Conservation (phyloP, 257 asterid genomes). For the Plantago elongata region DNA sequence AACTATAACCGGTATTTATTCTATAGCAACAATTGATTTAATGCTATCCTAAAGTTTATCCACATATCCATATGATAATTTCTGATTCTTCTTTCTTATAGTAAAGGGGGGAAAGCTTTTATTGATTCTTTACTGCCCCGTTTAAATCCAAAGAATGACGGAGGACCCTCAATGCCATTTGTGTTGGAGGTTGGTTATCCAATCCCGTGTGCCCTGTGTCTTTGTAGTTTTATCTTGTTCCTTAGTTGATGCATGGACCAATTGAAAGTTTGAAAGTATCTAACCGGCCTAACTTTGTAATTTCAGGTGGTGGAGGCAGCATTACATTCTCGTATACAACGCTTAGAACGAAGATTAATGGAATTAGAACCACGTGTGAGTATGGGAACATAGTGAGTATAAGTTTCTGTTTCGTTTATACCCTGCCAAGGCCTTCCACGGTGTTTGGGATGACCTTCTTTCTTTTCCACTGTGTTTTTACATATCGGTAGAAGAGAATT, state of each 20-base stretch:
- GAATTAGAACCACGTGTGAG: constrained; percentile 94
- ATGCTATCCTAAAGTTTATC: constrained; percentile 5
- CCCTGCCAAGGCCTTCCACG: constrained; percentile 6
- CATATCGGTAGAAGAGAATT: background rate
- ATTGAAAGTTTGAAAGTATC: constrained; percentile 22
- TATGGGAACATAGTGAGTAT: constrained; percentile 38
- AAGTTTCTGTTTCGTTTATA: constrained; percentile 4
- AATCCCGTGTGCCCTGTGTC: background rate
- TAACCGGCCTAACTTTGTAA: constrained; percentile 21
- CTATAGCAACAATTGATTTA: constrained; percentile 11
- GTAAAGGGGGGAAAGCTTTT: constrained; percentile 96
- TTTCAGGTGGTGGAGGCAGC: constrained; percentile 99
- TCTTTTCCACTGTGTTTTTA: constrained; percentile 1
- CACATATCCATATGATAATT: constrained; percentile 13
- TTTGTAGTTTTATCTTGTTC: constrained; percentile 1
- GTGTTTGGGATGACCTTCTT: background rate
- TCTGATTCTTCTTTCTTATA: constrained; percentile 30
- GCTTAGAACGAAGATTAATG: constrained; percentile 76
- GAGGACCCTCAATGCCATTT: constrained; percentile 93
- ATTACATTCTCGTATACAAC: constrained; percentile 80
- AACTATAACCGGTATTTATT: constrained; percentile 79
- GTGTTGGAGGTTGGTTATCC: constrained; percentile 71
- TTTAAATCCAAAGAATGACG: constrained; percentile 65
- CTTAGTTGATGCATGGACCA: constrained; percentile 8
- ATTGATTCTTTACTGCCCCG: constrained; percentile 88